Base-by-base conservation (phyloP, 2,329 filamentous ascomycete species). In the Botryosphaeria agaves region DNA sequence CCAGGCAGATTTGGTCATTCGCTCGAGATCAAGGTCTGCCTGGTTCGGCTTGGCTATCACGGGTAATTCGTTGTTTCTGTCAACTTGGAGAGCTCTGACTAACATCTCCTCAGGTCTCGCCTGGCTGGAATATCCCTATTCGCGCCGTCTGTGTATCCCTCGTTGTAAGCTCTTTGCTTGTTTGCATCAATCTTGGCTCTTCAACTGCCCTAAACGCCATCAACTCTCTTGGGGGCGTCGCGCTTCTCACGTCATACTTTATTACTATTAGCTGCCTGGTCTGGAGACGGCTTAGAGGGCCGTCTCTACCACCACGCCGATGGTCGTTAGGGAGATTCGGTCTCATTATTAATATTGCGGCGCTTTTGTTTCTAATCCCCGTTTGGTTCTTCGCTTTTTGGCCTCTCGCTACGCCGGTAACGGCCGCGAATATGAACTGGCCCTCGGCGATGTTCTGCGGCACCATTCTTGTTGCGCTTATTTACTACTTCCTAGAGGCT, bases 311-410 rank as follows among this genome's bases (percentile, higher is more conserved):
- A 12, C 29, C 32, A 9, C 26, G 32, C 6, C 30, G 32, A 7
- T 38, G 36, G 36, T 35, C 30, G 15, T 21, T 38, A 20, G 41
- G 40, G 3, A 33, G 36, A n/a, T 38, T 34, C 9, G 42, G 42
- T 4, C 34, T 43, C 5, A 4, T 31, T 3, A 29, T 41, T 30
- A 45, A 44, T 16, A 36, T 36, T n/a, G 33, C 33, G n/a, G 24
- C 34, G 8, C 28, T 40, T 9, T 15, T 23, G 5, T 40, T 35
- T 26, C 30, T 38, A 7, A 26, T 33, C 19, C 38, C 42, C 11
- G 34, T 46, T 6, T 41, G 38, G 32, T 40, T 45, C 25, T 45
- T 46, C 26, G 35, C 34, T 26, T 38, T 42, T 14, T 45, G 38
- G 36, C 42, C 41, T 0, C 27, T 38, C 5, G 29, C 34, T 1